Evolutionary conservation across 345 rosid species (phyloP).

Genomic region (Lenwebbia sp.): DNA sequence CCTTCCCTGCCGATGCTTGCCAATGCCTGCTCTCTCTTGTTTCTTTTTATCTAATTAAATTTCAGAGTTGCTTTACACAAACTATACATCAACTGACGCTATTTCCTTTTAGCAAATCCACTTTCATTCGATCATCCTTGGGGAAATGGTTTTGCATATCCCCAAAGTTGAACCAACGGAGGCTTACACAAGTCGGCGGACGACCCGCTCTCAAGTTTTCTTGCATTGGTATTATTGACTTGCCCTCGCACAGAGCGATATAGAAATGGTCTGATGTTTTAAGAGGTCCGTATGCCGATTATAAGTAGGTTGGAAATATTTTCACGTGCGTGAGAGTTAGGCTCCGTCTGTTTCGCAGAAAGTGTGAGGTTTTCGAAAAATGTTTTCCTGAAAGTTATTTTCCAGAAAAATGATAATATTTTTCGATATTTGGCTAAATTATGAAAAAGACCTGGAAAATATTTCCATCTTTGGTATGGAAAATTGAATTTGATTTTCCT

Average conservation of each 20-base stretch:
- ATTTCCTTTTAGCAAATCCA: not conserved
- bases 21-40: not conserved
- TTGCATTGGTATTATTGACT: not conserved
- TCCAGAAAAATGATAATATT: too few species aligned
- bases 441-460: too few species aligned
- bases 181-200: not conserved
- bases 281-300: not conserved
- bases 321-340: not conserved
- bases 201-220: not conserved
- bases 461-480: too few species aligned
- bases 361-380: too few species aligned
- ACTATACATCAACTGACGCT: not conserved
- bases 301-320: not conserved
- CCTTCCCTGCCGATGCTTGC: not conserved
- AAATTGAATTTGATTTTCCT: too few species aligned
- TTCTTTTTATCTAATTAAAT: not conserved
- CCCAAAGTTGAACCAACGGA: slow-evolving; percentile 1
- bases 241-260: not conserved
- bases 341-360: too few species aligned
- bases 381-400: too few species aligned
- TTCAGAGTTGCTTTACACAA: too few species aligned
- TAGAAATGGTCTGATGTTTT: not conserved
- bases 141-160: not conserved
- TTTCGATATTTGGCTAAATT: too few species aligned
- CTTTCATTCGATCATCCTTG: not conserved